Evolutionary conservation across 139 green algal genomes (phyloP).

Genomic region (Asterochloris erici): DNA sequence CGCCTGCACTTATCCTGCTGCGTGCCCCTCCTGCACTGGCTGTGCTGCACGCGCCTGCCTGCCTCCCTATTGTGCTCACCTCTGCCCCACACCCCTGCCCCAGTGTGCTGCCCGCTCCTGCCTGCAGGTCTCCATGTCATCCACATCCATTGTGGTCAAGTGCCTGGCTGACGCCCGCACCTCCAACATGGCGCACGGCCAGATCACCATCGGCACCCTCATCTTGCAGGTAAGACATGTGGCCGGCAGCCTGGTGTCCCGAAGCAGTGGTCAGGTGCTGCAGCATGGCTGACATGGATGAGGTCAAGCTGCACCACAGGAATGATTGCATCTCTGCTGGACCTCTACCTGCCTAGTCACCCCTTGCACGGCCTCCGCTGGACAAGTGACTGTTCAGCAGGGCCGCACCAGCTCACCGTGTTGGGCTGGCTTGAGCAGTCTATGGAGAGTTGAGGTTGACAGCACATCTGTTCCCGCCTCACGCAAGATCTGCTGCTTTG

Average conservation of each 20-base stretch:
- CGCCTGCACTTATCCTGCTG: no score
- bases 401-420: no score
- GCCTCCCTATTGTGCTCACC: no score
- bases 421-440: background rate
- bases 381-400: no score
- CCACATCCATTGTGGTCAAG: slow-evolving; percentile 88
- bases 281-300: background rate
- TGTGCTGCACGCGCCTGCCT: no score
- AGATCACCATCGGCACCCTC: slow-evolving; percentile 92
- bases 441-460: background rate
- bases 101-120: background rate
- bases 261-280: background rate
- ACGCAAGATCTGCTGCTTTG: background rate
- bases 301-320: background rate
- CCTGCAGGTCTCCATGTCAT: slow-evolving; percentile 62
- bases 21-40: no score
- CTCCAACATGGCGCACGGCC: slow-evolving; percentile 56
- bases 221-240: slow-evolving; percentile 50
- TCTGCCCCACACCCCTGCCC: background rate
- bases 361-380: no score
- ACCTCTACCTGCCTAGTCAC: no score
- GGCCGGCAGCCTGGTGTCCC: background rate
- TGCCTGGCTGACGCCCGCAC: slow-evolving; percentile 61
- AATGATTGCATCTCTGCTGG: no score
- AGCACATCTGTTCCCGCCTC: background rate